These are phyloP conservation scores for Ustilago bromivora DNA, from an alignment of 1,284 basidiomycete species.

Conservation along the genomic window DNA sequence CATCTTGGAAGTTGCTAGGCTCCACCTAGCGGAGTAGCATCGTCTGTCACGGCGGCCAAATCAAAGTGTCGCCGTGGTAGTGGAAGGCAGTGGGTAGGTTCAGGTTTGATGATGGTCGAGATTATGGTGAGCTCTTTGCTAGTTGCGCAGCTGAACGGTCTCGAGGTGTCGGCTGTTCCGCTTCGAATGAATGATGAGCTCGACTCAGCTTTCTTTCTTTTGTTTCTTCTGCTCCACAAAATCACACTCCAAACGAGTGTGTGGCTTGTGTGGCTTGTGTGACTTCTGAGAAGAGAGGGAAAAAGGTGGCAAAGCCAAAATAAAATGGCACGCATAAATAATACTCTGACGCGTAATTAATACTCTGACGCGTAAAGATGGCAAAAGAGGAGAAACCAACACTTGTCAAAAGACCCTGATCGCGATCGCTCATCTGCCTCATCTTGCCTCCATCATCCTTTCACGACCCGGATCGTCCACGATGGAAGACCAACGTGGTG, in stretches of 20 bases:
- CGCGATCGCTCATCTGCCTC: not conserved
- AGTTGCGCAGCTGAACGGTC: not conserved
- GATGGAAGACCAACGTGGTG: slow-evolving; percentile 37
- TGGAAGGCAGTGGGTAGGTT: not conserved
- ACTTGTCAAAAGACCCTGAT: slow-evolving; percentile 11
- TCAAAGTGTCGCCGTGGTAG: not conserved
- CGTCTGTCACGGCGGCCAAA: not conserved
- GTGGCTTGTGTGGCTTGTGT: not conserved
- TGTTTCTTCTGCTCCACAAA: slow-evolving; percentile 22
- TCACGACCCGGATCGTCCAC: not conserved
- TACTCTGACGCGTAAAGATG: slow-evolving; percentile 28
- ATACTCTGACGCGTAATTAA: slow-evolving; percentile 21
- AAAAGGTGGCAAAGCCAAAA: not conserved
- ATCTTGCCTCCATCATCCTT: not conserved
- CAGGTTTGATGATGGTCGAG: not conserved
- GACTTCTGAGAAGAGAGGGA: slow-evolving; percentile 1
- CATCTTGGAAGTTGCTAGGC: not conserved
- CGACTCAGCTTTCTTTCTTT: slow-evolving; percentile 3
- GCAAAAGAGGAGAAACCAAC: slow-evolving; percentile 23
- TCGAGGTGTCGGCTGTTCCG: slow-evolving; percentile 3
- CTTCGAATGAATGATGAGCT: not conserved
- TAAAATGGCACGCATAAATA: not conserved
- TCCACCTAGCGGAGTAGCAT: not conserved
- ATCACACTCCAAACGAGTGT: slow-evolving; percentile 11
- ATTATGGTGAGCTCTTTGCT: not conserved